These are phyloP conservation scores for Sparassis latifolia DNA, from an alignment of 1,284 basidiomycete species.

Conservation along the genomic window DNA sequence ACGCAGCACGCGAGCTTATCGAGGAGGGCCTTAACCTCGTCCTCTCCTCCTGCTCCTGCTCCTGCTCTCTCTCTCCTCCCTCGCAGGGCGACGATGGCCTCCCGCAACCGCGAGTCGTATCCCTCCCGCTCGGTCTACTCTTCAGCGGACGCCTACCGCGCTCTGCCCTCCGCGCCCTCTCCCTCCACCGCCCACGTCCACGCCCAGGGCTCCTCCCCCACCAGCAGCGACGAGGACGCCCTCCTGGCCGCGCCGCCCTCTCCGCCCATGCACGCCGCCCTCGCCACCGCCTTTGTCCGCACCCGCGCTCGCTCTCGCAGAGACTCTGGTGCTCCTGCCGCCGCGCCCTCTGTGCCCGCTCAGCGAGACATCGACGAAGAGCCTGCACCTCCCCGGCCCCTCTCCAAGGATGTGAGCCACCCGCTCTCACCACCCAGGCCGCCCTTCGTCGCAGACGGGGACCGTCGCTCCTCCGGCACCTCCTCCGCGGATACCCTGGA, in stretches of 20 bases:
- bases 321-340: conserved; percentile 9
- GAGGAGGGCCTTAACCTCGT: too few relatives aligned
- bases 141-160: conserved; percentile 25
- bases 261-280: conserved; percentile 9
- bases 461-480: conserved; percentile 18
- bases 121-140: conserved; percentile 18
- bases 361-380: background rate
- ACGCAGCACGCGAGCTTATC: too few relatives aligned
- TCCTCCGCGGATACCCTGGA: conserved; percentile 10
- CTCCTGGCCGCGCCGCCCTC: conserved; percentile 12
- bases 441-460: conserved; percentile 18
- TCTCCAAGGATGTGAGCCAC: background rate
- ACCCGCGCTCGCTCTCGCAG: conserved; percentile 11
- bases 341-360: conserved; percentile 6
- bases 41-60: background rate
- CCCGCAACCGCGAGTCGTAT: conserved; percentile 18
- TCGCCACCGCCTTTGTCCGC: conserved; percentile 14
- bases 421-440: conserved; percentile 19
- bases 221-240: conserved; percentile 19
- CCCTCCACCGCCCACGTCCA: conserved; percentile 11
- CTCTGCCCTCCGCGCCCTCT: conserved; percentile 16
- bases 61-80: background rate
- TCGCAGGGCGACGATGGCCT: conserved; percentile 8
- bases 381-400: conserved; percentile 13
- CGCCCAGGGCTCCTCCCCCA: conserved; percentile 3